Evolutionary conservation across 768 basidiomycete genomes (phyloP), one percentile per base, ranked within the genome.

Genomic region (Mycena filopes): DNA sequence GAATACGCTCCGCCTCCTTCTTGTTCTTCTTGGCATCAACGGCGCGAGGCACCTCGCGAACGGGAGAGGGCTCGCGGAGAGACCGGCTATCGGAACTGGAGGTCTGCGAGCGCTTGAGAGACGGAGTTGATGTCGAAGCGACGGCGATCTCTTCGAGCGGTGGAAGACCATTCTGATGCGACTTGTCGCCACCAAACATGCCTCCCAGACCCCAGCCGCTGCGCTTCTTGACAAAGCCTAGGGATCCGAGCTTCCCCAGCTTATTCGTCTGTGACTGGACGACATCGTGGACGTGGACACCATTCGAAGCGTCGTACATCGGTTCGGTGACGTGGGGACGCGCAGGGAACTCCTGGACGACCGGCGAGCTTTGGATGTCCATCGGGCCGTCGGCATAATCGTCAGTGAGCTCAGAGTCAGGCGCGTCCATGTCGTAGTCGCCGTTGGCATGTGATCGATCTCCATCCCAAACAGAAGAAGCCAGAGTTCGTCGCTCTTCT

Each of bases 91-190:
- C 91, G 29, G 89, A 89, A 72, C 92, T 91, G 25, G 88, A 86
- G 20, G 93, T 92, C 69, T 92, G 88, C 25, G 91, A 84, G 60
- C 93, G 90, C 76, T 94, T 94, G 75, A 92, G 86, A 4, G 89
- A 88, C 28, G 89, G 84, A 6, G 84, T 86, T 58, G 84, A 86
- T 63, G 78, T 81, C 25, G 86, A 79, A 31, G 82, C 78, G 42
- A 85, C 81, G 15, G 86, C 86, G 21, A 86, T 79, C 79, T 94
- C 92, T 46, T 93, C 91, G 40, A 93, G 87, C 38, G 92, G 90
- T 40, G 92, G 87, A 10, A 93, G 79, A 8, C 79, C 76, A 54
- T 83, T 82, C 61, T 86, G 87, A 71, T 88, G 84, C 20, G 81
- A 81, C 71, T 92, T 92, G 73, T 94, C 92, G 43, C 86, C 83